Conservation (phyloP, 2,329 filamentous ascomycete genomes). For the Dendrostoma leiphaemia region DNA sequence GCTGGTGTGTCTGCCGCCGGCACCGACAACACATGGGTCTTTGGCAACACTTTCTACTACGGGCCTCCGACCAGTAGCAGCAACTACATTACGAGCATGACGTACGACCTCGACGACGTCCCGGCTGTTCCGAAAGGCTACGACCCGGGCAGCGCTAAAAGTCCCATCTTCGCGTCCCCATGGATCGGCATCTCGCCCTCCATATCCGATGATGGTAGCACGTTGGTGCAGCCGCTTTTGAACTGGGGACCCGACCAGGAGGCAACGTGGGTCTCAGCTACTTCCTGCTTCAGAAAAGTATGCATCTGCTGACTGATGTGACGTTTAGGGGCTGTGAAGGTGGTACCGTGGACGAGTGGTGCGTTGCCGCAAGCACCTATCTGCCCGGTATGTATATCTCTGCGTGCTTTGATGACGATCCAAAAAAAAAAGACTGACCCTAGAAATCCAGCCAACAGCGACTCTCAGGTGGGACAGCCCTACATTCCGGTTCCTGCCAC, state of each 20-base stretch:
- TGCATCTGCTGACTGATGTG: not conserved
- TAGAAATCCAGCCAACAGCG: not conserved
- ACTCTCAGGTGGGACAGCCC: not conserved
- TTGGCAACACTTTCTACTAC: not conserved
- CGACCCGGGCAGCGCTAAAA: not conserved
- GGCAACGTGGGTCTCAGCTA: not conserved
- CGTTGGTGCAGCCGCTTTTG: conserved; percentile 2
- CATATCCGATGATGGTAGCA: not conserved
- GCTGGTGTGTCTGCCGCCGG: not conserved
- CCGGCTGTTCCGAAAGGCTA: not conserved
- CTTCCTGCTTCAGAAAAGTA: too few species aligned
- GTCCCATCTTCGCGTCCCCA: not conserved
- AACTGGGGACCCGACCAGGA: conserved; percentile 1
- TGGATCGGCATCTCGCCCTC: not conserved
- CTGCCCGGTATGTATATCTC: not conserved
- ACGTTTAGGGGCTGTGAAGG: not conserved
- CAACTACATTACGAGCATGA: not conserved
- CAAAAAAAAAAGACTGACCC: not conserved
- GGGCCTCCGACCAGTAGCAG: not conserved
- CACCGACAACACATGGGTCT: not conserved
- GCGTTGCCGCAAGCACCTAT: conserved; percentile 3
- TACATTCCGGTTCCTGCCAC: not conserved
- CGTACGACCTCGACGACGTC: not conserved
- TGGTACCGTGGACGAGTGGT: conserved; percentile 1
- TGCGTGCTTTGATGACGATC: not conserved